Base-by-base conservation (phyloP, 202 grass and related monocot genomes). In the Thinopyrum obtusiflorum region DNA sequence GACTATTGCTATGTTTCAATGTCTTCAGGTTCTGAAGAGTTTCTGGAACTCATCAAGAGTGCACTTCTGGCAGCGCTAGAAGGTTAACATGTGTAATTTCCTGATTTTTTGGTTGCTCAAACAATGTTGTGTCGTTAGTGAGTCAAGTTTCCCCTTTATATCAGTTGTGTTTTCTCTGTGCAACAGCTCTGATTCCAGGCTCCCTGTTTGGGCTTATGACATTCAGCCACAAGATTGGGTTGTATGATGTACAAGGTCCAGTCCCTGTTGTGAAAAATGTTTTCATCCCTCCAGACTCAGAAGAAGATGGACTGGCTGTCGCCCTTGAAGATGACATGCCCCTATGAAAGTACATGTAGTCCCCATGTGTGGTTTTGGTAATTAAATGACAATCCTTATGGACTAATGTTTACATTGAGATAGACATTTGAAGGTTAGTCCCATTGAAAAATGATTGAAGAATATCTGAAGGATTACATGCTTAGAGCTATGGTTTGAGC, bases 161-260 rank as follows among this genome's bases (percentile, higher is more conserved):
- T 79, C 51, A 78, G 33, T 37, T 77, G 27, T 28, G 5, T 79
- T 87, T 87, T 78, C 65, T 87, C 33, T 8, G 5, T 86, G 76
- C 89, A 82, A 78, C 92, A 99, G 93, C 93, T 89, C 83, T 99
- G 57, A 86, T 83, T 77, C 97, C 97, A 46, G 97, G 93, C 35
- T 99, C 90, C 57, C 82, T 99, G 32, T 99, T 97, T 87, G 97
- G 93, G 36, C 82, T 99, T 80, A 85, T 99, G 61, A 99, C 92
- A 63, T 96, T 94, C 92, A 99, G 97, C 80, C 93, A 99, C 73
- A 99, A 97, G 87, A 94, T 99, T 83, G 93, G 97, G 21, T 62
- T 99, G 65, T 99, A 99, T 88, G 97, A 99, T 88, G 83, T 99
- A 57, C 93, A 99, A 90, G 93, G 93, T 63, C 93, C 89, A 21